phyloP scores from a whole-genome alignment of 78 protist species.

The Anaeramoeba ignava region DNA sequence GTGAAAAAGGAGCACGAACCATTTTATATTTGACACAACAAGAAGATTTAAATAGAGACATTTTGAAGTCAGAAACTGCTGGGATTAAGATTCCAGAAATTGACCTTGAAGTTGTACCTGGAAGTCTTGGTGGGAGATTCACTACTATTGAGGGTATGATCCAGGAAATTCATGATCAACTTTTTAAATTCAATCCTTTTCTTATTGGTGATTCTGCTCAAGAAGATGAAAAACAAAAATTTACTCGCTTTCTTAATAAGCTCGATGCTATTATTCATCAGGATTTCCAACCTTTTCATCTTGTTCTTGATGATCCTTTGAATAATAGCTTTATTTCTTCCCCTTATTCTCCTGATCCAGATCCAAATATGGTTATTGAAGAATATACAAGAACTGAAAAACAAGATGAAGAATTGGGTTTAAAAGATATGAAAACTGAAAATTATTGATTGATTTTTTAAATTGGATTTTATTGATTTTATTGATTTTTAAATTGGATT shows the following conservation, averaged over 20 bases:
- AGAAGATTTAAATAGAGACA: constrained; percentile 63
- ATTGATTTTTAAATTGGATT: no score
- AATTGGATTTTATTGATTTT: no score
- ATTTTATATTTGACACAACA: constrained; percentile 29
- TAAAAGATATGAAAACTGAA: constrained; percentile 51
- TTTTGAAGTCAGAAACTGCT: constrained; percentile 57
- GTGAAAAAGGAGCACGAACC: constrained; percentile 36
- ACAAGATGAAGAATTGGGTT: constrained; percentile 68
- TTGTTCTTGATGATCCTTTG: constrained; percentile 67
- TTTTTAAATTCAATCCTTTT: not conserved
- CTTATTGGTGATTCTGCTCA: not conserved
- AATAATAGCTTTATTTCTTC: constrained; percentile 43
- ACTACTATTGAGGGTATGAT: constrained; percentile 62
- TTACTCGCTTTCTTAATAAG: not conserved
- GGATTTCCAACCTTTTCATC: constrained; percentile 35
- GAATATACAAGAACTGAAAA: constrained; percentile 62
- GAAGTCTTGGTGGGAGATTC: constrained; percentile 75
- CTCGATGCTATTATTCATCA: no score
- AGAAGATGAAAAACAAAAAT: not conserved
- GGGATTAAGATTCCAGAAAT: constrained; percentile 43
- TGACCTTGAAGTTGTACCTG: constrained; percentile 44
- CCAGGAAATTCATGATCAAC: not conserved
- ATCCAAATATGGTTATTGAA: constrained; percentile 44
- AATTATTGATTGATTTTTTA: no score
- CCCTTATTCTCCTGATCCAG: constrained; percentile 56